These are phyloP conservation scores for Aspergillus awamori DNA, from an alignment of 2,329 filamentous ascomycete species.

Conservation along the genomic window DNA sequence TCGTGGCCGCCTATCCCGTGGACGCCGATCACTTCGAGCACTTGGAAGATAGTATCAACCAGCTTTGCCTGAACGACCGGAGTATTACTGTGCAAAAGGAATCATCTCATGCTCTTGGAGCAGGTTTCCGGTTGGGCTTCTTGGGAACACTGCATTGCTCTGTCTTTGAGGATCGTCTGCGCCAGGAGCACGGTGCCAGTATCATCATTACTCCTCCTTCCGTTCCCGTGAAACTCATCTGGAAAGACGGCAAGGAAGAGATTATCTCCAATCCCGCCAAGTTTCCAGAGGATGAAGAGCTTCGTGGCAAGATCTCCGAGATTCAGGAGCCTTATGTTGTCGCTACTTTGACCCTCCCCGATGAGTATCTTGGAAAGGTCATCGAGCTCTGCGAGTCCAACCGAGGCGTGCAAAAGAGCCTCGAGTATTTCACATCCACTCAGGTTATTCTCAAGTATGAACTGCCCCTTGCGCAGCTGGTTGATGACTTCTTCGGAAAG, in stretches of 20 bases:
- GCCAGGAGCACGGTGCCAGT: constrained; percentile 89
- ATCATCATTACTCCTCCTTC: constrained; percentile 97
- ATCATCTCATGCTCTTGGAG: constrained; percentile 87
- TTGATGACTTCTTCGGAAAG: constrained; percentile 97
- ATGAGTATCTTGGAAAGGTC: constrained; percentile 90
- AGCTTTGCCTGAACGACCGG: constrained; percentile 90
- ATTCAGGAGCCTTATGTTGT: constrained; percentile 75
- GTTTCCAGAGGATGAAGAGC: constrained; percentile 74
- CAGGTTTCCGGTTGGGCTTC: constrained; percentile 92
- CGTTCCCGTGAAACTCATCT: constrained; percentile 86
- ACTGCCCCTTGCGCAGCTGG: constrained; percentile 82
- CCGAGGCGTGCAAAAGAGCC: constrained; percentile 80
- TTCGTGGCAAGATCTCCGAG: constrained; percentile 60
- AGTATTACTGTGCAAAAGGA: constrained; percentile 94
- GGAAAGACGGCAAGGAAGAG: constrained; percentile 73
- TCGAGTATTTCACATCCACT: constrained; percentile 87
- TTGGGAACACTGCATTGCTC: constrained; percentile 96
- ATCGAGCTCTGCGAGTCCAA: constrained; percentile 94
- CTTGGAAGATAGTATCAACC: constrained; percentile 89
- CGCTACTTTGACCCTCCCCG: constrained; percentile 85
- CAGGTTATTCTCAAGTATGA: constrained; percentile 96
- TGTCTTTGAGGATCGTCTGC: constrained; percentile 94
- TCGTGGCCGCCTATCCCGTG: constrained; percentile 93
- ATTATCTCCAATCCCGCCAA: constrained; percentile 83
- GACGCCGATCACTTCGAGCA: constrained; percentile 86